Percentiles rank a stretch among this genome's conserved stretches.
Conservation (phyloP, 2,329 filamentous ascomycete species). For the Aspergillus novofumigatus region DNA sequence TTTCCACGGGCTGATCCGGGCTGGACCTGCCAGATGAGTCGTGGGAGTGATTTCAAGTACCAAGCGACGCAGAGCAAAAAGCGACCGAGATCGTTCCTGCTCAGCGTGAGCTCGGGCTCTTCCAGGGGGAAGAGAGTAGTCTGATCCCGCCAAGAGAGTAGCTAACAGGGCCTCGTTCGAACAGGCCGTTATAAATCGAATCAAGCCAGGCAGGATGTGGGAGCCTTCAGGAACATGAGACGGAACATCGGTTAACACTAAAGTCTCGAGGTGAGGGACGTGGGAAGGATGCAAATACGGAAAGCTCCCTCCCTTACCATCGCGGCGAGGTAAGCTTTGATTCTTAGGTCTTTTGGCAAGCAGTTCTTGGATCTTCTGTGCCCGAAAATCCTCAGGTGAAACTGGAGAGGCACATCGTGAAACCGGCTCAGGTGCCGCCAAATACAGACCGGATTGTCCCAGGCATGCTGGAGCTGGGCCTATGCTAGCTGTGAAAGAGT, state of each 20-base stretch:
- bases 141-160: constrained; percentile 49
- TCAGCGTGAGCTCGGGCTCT: constrained; percentile 47
- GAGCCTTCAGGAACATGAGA: constrained; percentile 39
- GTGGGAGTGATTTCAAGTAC: constrained; percentile 51
- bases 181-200: constrained; percentile 54
- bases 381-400: constrained; percentile 21
- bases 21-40: constrained; percentile 9
- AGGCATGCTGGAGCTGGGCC: too few species aligned
- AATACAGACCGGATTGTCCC: neutral
- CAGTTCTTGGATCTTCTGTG: constrained; percentile 34
- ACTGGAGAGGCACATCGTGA: constrained; percentile 17
- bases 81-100: constrained; percentile 45
- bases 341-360: constrained; percentile 36
- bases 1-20: constrained; percentile 32
- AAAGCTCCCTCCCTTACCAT: constrained; percentile 24
- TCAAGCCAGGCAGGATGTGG: constrained; percentile 42
- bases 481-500: neutral
- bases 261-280: constrained; percentile 50
- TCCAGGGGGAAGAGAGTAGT: constrained; percentile 58
- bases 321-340: constrained; percentile 24
- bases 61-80: constrained; percentile 54
- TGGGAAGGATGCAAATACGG: constrained; percentile 51
- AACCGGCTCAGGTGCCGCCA: constrained; percentile 6
- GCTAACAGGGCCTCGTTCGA: constrained; percentile 54
- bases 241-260: constrained; percentile 57